Evolutionary conservation across 495 filamentous ascomycete genomes (phyloP).

Genomic region (Aspergillus egyptiacus): DNA sequence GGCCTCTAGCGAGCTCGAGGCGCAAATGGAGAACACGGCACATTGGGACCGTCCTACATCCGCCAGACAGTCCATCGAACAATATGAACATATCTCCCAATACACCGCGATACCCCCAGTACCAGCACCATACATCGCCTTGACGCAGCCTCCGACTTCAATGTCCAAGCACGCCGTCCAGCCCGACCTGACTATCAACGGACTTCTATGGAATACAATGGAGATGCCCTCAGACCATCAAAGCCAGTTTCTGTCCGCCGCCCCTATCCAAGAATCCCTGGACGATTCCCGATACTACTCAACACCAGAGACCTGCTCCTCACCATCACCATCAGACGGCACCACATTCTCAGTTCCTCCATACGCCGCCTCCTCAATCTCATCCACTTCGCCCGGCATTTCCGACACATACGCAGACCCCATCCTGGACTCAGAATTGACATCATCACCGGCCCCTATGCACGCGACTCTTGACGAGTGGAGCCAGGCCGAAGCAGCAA

Average conservation of each 20-base stretch:
- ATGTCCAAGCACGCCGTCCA: slow-evolving; percentile 45
- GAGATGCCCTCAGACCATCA: slow-evolving; percentile 34
- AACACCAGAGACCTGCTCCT: slow-evolving; percentile 40
- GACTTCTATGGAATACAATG: slow-evolving; percentile 37
- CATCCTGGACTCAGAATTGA: slow-evolving; percentile 31
- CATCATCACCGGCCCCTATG: slow-evolving; percentile 35
- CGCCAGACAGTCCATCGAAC: slow-evolving; percentile 17
- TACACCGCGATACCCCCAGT: slow-evolving; percentile 25
- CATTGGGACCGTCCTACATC: slow-evolving; percentile 31
- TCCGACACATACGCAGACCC: slow-evolving; percentile 34
- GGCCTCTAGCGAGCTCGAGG: slow-evolving; percentile 33
- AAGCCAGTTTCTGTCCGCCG: slow-evolving; percentile 27
- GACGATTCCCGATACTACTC: slow-evolving; percentile 42
- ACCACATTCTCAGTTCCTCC: slow-evolving; percentile 34
- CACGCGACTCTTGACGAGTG: slow-evolving; percentile 32
- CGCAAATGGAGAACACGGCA: slow-evolving; percentile 29
- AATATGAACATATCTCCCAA: slow-evolving; percentile 27
- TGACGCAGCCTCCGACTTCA: slow-evolving; percentile 28
- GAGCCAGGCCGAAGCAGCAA: slow-evolving; percentile 27
- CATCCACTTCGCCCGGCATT: slow-evolving; percentile 29
- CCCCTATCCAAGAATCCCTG: slow-evolving; percentile 32
- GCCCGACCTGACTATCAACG: slow-evolving; percentile 33
- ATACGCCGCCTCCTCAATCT: slow-evolving; percentile 34
- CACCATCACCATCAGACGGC: slow-evolving; percentile 37
- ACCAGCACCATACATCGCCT: slow-evolving; percentile 22